Evolutionary conservation across 1,284 basidiomycete species (phyloP).

Genomic region (Fomes fomentarius): DNA sequence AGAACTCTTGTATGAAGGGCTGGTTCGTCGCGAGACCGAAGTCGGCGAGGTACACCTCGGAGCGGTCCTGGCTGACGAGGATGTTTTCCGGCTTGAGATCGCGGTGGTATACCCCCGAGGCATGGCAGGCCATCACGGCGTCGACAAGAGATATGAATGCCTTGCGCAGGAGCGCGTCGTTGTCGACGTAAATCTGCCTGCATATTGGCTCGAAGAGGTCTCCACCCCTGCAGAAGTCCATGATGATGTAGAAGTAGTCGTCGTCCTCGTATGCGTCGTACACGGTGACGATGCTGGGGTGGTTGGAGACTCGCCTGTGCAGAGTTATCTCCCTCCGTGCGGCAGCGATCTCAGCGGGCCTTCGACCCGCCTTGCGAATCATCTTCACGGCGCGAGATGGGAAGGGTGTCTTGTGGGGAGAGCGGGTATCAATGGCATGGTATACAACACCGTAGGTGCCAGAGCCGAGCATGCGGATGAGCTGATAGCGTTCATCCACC

Average conservation of each 20-base stretch:
- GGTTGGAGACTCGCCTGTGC: constrained; percentile 56
- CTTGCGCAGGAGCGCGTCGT: constrained; percentile 50
- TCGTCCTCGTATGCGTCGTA: constrained; percentile 56
- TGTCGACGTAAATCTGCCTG: constrained; percentile 46
- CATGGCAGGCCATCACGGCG: constrained; percentile 63
- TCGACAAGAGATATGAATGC: constrained; percentile 64
- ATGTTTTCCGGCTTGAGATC: constrained; percentile 79
- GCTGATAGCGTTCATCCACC: constrained; percentile 42
- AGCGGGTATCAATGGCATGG: constrained; percentile 47
- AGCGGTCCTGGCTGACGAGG: constrained; percentile 49
- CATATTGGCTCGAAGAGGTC: constrained; percentile 68
- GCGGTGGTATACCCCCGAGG: constrained; percentile 62
- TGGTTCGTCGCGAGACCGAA: constrained; percentile 66
- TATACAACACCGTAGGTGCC: constrained; percentile 13
- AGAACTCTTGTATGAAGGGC: constrained; percentile 51
- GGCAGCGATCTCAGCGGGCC: constrained; percentile 8
- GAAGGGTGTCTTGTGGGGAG: constrained; percentile 57
- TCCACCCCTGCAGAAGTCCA: constrained; percentile 64
- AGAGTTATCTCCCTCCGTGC: constrained; percentile 30
- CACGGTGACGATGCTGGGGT: constrained; percentile 59
- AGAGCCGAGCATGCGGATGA: constrained; percentile 29
- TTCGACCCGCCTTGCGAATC: constrained; percentile 30
- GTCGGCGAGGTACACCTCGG: constrained; percentile 58
- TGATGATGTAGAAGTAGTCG: constrained; percentile 57
- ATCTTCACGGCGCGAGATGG: constrained; percentile 9